Evolutionary conservation across 768 basidiomycete genomes (phyloP).

Genomic region (Boletellus emodensis): DNA sequence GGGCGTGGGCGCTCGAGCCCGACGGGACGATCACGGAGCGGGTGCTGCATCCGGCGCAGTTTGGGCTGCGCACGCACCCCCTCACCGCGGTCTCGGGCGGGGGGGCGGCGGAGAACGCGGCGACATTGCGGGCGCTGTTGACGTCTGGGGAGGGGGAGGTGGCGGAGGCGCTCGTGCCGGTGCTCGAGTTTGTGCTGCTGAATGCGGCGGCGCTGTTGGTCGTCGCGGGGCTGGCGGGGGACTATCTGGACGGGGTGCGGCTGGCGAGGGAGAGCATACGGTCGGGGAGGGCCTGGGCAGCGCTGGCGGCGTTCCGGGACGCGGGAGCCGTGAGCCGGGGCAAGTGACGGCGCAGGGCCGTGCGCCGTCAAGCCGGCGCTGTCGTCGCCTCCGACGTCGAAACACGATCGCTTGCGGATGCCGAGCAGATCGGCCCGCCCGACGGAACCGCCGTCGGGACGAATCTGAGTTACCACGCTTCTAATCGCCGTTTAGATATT

Average conservation of each 20-base stretch:
- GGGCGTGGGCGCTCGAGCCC: constrained; percentile 70
- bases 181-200: constrained; percentile 84
- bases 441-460: too few species aligned
- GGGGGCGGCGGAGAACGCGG: constrained; percentile 76
- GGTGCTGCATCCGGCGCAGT: constrained; percentile 64
- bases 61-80: constrained; percentile 73
- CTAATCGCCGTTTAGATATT: too few species aligned
- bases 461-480: too few species aligned
- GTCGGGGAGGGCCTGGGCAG: constrained; percentile 58
- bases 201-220: constrained; percentile 88
- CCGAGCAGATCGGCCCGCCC: too few species aligned
- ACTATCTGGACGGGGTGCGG: constrained; percentile 67
- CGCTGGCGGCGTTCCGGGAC: constrained; percentile 48
- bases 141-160: constrained; percentile 46
- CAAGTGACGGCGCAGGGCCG: too few species aligned
- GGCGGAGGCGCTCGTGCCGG: constrained; percentile 54
- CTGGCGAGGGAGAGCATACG: constrained; percentile 59
- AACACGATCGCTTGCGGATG: too few species aligned
- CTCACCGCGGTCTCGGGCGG: constrained; percentile 69
- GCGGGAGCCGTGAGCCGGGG: constrained; percentile 26
- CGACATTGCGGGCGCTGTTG: constrained; percentile 63
- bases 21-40: constrained; percentile 62
- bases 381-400: too few species aligned
- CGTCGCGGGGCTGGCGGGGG: constrained; percentile 69
- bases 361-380: too few species aligned